Evolutionary conservation across 148 eudicot genomes (phyloP).

Genomic region (Cornus controversa): DNA sequence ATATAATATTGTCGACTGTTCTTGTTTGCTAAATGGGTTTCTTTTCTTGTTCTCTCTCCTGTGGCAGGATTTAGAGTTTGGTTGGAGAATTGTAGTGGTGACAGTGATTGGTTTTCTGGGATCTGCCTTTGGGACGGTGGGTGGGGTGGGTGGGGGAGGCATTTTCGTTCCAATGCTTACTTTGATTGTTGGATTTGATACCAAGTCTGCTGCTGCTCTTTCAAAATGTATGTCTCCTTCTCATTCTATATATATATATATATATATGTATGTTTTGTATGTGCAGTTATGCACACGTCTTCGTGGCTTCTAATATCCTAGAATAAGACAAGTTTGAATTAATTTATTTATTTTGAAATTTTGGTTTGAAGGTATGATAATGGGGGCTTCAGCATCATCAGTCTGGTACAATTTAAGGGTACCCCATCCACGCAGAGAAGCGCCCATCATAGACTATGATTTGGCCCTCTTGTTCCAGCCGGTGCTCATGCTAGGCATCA

Average conservation of each 20-base stretch:
- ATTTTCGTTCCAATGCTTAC: conserved; percentile 96
- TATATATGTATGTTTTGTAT: background rate
- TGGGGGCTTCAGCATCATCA: conserved; percentile 97
- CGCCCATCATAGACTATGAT: conserved; percentile 90
- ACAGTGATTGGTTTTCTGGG: conserved; percentile 83
- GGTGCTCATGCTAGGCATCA: conserved; percentile 97
- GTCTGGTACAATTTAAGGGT: conserved; percentile 95
- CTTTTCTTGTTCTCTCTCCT: background rate
- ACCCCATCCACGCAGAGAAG: conserved; percentile 85
- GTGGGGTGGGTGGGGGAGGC: conserved; percentile 98
- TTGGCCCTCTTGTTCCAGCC: conserved; percentile 95
- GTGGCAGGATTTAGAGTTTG: conserved; percentile 59
- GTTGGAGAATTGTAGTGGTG: conserved; percentile 79
- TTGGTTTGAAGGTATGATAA: conserved; percentile 90
- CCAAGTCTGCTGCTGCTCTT: conserved; percentile 98
- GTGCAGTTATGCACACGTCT: no score
- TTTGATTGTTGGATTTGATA: conserved; percentile 83
- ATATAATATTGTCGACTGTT: background rate
- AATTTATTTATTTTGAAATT: background rate
- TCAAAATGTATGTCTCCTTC: conserved; percentile 63
- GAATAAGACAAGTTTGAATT: no score
- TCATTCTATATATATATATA: background rate
- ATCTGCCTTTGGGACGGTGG: conserved; percentile 93
- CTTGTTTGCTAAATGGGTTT: background rate
- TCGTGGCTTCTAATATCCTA: no score